Evolutionary conservation across 306 rosid species (phyloP), one percentile per base, ranked within the genome.

Genomic region (Begonia fuchsioides): DNA sequence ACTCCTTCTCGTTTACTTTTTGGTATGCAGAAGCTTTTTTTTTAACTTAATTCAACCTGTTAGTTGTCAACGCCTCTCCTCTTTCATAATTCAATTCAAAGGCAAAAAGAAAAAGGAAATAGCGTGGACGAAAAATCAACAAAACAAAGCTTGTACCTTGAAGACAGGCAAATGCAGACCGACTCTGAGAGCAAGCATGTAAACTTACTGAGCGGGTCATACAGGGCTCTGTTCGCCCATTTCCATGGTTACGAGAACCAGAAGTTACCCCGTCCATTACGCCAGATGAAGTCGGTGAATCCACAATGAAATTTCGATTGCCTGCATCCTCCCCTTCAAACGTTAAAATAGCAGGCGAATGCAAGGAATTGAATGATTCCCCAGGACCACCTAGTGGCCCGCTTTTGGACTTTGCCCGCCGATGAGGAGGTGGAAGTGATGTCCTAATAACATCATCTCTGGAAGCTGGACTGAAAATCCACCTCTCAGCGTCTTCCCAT

Each of bases 401-500:
- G 51, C 98, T 90, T 70, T 90, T 90, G 0, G 98, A 80, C 71
- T 85, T 90, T 0, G 87, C 95, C 68, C 77, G 65, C 76, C 87
- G 70, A 64, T 79, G 81, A 0, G 77, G 78, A 14, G 11, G 74
- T 12, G 65, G 84, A 65, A 58, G 43, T 1, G 82, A 68, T 47
- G 64, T 58, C 77, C 81, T 85, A 10, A 52, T 70, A 11, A 54
- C 58, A 44, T 71, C 65, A 32, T 81, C 95, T 3, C 92, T 81
- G 5, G 93, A 76, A 62, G 81, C 78, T 15, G 98, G 98, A 77
- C 97, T 88, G 15, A 76, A 72, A 66, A 88, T 88, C 97, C 97
- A 88, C 72, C 97, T 76, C 78, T 88, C 97, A 1, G 95, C 98
- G 59, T 90, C 98, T 65, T 90, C 95, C 98, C 98, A 90, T 58